Evolutionary conservation across 176 grass and related monocot genomes (phyloP).

Genomic region (Oryza officinalis): DNA sequence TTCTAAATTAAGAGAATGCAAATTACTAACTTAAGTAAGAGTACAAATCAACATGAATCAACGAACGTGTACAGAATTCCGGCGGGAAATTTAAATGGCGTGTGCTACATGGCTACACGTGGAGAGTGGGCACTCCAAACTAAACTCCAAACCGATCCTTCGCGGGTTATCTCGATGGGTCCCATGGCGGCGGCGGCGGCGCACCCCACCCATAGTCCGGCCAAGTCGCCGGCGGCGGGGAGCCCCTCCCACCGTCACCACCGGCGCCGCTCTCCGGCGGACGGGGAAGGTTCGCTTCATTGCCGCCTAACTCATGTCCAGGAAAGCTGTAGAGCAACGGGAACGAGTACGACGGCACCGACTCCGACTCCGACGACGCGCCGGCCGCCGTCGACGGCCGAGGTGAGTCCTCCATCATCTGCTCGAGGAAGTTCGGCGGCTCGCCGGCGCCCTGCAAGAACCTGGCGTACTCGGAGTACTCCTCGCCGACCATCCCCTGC

Average conservation of each 20-base stretch:
- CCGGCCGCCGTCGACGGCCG: not conserved
- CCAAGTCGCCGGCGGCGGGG: not conserved
- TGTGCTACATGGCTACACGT: not conserved
- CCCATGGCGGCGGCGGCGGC: not conserved
- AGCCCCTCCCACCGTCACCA: not conserved
- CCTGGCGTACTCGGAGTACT: constrained; percentile 48
- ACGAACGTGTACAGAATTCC: not conserved
- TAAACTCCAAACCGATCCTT: not conserved
- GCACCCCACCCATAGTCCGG: not conserved
- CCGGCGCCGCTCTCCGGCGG: not conserved
- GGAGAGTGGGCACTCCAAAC: not conserved
- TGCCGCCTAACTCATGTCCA: not conserved
- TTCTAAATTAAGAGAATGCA: not conserved
- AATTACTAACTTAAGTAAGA: not conserved
- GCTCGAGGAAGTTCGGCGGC: constrained; percentile 13
- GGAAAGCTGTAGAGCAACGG: constrained; percentile 25
- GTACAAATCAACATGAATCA: not conserved
- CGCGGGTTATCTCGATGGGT: not conserved
- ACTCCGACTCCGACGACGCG: not conserved
- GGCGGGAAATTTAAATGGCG: not conserved
- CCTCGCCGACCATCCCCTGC: not conserved
- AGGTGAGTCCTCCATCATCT: not conserved
- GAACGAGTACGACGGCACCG: too few species aligned
- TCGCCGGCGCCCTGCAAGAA: constrained; percentile 30
- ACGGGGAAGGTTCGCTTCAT: not conserved